Evolutionary conservation across 352 stramenopile species (phyloP), one percentile per base, ranked within the genome.

Genomic region (Pythium oligandrum): DNA sequence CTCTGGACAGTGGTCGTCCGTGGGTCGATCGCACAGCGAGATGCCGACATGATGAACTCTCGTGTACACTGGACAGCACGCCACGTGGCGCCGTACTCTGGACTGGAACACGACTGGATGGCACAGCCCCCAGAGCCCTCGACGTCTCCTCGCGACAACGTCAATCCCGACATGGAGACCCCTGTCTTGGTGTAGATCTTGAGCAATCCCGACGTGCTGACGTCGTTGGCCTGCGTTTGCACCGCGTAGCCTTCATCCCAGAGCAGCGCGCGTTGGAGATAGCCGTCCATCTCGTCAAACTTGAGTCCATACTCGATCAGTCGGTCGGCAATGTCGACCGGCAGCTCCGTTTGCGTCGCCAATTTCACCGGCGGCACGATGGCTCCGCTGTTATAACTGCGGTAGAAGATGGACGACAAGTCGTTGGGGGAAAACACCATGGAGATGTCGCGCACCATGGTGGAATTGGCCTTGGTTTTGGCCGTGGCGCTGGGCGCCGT

Each of bases 231-330:
- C 17, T 26, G 17, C 17, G 17, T 26, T 26, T 32, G 33, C 37
- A 55, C 8, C 35, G 48, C 66, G 51, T 76, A 88, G 0, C 75
- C 77, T 3, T 53, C 65, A 40, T 88, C 77, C 77, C 74, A 88
- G 4, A 88, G 54, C 46, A 88, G 53, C 3, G 73, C 75, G 6
- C 71, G 74, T 43, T 88, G 77, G 0, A 80, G 51, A 32, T 52
- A 59, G 6, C 60, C 60, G 42, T 68, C 60, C 33, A 68, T 51
- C 46, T 68, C 48, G 47, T 60, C 50, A 35, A 68, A 68, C 7
- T 17, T 8, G 35, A 68, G 51, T 8, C 48, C 47, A 30, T 60
- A 48, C 4, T 51, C 43, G 10, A 46, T 40, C 33, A 68, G 48
- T 0, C 60, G 60, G 7, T 33, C 12, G 4, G 33, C 39, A 7